A percentile compares a stretch with the other conserved stretches of the same genome.
Conservation (phyloP, 305 asterid species). For the Ruellia speciosa region DNA sequence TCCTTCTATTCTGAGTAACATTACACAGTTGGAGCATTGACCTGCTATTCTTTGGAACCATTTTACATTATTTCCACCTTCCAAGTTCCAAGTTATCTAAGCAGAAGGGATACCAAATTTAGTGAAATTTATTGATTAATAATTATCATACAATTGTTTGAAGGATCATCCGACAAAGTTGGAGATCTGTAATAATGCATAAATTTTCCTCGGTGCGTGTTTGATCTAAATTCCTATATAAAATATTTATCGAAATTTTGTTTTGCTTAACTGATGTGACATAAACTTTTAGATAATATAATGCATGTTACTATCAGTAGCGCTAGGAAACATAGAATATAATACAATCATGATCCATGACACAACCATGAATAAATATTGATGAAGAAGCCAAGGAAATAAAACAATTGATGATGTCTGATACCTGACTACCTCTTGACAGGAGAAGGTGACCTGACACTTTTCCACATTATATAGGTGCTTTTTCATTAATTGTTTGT, state of each 20-base stretch:
- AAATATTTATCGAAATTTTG: background rate
- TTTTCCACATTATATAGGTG: background rate
- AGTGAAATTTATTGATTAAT: too few species aligned
- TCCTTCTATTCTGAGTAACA: constrained; percentile 35
- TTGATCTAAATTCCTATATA: too few species aligned
- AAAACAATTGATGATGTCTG: background rate
- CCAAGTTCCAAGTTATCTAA: too few species aligned
- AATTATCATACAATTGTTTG: too few species aligned
- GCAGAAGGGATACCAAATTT: background rate
- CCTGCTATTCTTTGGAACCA: background rate
- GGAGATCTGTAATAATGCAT: too few species aligned
- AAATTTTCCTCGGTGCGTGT: too few species aligned
- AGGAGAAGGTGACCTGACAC: background rate
- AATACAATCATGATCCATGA: too few species aligned
- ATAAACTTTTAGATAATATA: background rate
- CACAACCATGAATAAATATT: background rate
- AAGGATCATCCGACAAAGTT: too few species aligned
- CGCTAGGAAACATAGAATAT: constrained; percentile 5
- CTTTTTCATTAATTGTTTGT: background rate
- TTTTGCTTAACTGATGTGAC: background rate
- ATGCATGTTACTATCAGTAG: constrained; percentile 16
- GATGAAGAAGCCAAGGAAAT: constrained; percentile 1
- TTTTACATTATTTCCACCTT: background rate
- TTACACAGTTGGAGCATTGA: constrained; percentile 17
- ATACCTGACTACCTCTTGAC: background rate